Percentiles rank a stretch among this genome's conserved stretches.
These are phyloP conservation scores for Parastagonospora nodorum DNA, from an alignment of 2,329 filamentous ascomycete genomes.

Conservation along the genomic window DNA sequence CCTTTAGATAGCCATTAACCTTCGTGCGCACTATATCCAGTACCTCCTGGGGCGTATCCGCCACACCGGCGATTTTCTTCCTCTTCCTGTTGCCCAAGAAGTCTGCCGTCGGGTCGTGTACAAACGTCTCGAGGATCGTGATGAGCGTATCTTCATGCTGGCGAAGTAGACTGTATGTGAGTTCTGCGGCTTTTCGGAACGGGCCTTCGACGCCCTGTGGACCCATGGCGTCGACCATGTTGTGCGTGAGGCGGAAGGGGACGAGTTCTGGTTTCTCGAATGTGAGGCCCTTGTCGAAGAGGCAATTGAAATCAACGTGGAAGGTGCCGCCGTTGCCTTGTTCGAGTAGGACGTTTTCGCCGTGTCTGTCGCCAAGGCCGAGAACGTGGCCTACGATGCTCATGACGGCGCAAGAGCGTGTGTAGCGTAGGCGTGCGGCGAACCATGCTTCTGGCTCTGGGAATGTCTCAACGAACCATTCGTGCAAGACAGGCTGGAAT, in stretches of 20 bases:
- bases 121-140: conserved; percentile 95
- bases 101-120: conserved; percentile 96
- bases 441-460: conserved; percentile 94
- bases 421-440: conserved; percentile 83
- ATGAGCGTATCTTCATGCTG: conserved; percentile 96
- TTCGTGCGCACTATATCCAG: conserved; percentile 88
- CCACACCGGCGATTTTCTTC: conserved; percentile 59
- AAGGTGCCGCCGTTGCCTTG: conserved; percentile 92
- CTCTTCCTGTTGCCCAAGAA: conserved; percentile 74
- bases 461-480: conserved; percentile 96
- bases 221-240: conserved; percentile 98
- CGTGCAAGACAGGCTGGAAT: conserved; percentile 83
- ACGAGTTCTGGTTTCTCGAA: conserved; percentile 95
- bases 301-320: conserved; percentile 99
- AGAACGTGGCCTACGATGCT: conserved; percentile 98
- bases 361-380: conserved; percentile 90
- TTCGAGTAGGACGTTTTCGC: conserved; percentile 94
- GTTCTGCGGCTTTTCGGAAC: conserved; percentile 87
- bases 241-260: conserved; percentile 95
- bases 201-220: conserved; percentile 90
- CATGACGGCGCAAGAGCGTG: conserved; percentile 95
- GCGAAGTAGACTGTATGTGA: conserved; percentile 81
- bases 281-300: conserved; percentile 96
- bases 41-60: conserved; percentile 76
- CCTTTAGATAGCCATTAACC: conserved; percentile 78